Evolutionary conservation across 2,329 filamentous ascomycete genomes (phyloP), one percentile per base, ranked within the genome.

Genomic region (Neofusicoccum sp.): DNA sequence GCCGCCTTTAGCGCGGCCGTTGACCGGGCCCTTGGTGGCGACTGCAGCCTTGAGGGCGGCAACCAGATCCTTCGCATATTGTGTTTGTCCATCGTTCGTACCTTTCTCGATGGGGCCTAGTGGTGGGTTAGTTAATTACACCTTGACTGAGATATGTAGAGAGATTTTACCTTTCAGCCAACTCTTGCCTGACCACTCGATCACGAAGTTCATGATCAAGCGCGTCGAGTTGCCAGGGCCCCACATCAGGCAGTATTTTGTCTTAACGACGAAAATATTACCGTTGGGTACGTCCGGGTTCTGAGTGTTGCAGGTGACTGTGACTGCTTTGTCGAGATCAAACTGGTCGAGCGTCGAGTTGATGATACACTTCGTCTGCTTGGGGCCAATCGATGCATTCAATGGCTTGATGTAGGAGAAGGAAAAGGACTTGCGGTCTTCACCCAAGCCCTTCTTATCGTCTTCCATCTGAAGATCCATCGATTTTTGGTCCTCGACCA

Each of bases 151-250:
- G 6, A 65, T 72, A 47, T 59, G 56, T 22, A 56, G 5, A 37
- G 31, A 54, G 31, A 14, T 9, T 44, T 56, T 81, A 96, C 93
- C 92, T 81, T 95, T 97, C 49, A 99, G 80, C 95, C 95, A 99
- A 80, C 93, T 97, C 83, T 98, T 99, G 70, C 93, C 93, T 3
- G 89, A 89, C 96, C 96, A 99, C 73, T 99, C 96, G 47, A 97
- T 91, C 2, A 88, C 89, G 75, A 92, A 97, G 68, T 89, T 97
- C 79, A 94, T 89, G 66, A 95, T 87, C 34, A 99, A 80, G 33
- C 93, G 86, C 1, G 96, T 99, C 43, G 87, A 81, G 71, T 97
- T 97, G 66, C 88, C 89, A 56, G 95, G 88, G 3, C 89, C 93
- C 95, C 95, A 99, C 58, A 91, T 91, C 28, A 99, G 83, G 72